Percentiles rank a stretch among this genome's conserved stretches.
Conservation (phyloP, 768 basidiomycete genomes). For the Strobilomyces confusus region DNA sequence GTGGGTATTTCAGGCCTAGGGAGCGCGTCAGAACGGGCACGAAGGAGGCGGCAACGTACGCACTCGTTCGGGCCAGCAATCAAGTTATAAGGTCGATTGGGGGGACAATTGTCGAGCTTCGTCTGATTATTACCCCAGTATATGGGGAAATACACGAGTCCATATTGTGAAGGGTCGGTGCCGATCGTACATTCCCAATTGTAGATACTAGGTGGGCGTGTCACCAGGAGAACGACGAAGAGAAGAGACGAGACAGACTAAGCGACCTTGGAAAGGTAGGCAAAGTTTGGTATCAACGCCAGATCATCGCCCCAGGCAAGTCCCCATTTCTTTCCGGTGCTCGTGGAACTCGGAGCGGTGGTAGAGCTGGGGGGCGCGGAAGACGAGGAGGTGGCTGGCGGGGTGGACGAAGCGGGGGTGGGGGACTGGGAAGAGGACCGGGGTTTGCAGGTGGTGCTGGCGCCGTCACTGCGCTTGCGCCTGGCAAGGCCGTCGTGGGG, state of each 20-base stretch:
- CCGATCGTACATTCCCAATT: constrained; percentile 43
- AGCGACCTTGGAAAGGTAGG: constrained; percentile 32
- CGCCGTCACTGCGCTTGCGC: constrained; percentile 42
- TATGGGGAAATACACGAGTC: constrained; percentile 43
- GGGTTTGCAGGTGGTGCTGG: constrained; percentile 54
- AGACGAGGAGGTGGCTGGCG: neutral
- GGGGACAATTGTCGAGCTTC: too few species aligned
- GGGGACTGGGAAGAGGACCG: constrained; percentile 33
- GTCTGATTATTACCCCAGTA: constrained; percentile 59
- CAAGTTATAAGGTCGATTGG: too few species aligned
- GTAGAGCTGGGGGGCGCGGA: constrained; percentile 3
- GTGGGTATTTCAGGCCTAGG: constrained; percentile 60
- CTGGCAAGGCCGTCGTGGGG: constrained; percentile 45
- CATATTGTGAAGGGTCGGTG: neutral
- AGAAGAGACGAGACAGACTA: constrained; percentile 32
- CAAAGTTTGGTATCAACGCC: constrained; percentile 35
- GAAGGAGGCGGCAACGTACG: constrained; percentile 16
- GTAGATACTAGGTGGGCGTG: constrained; percentile 41
- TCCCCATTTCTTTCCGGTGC: constrained; percentile 45
- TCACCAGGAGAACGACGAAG: neutral
- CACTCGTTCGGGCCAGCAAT: constrained; percentile 72
- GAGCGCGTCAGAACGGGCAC: constrained; percentile 1
- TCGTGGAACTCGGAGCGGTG: neutral
- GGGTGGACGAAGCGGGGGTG: neutral
- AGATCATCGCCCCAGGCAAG: constrained; percentile 42